Percentiles rank a stretch among this genome's conserved stretches.
Conservation (phyloP, 345 rosid genomes). For the Syzygium aromaticum region DNA sequence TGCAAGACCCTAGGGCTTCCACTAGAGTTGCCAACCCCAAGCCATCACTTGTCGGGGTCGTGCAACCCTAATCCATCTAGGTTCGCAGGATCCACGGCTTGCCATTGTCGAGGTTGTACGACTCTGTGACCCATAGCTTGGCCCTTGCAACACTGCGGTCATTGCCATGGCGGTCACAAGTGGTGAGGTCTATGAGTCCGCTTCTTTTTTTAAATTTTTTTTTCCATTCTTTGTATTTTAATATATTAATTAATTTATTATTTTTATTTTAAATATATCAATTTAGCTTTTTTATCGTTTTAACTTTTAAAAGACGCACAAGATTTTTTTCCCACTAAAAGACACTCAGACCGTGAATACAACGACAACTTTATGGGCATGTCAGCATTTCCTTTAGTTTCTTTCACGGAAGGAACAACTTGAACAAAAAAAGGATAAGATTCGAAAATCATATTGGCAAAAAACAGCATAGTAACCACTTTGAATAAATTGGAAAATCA, state of each 20-base stretch:
- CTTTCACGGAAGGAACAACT: not conserved
- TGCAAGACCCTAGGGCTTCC: not conserved
- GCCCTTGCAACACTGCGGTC: fast-evolving
- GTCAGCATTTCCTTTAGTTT: not conserved
- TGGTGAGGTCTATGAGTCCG: not conserved
- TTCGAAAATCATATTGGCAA: not conserved
- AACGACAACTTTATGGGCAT: not conserved
- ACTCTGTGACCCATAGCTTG: not conserved
- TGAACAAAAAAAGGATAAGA: not conserved
- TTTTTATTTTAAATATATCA: not conserved
- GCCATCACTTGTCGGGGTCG: not conserved
- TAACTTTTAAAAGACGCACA: not conserved
- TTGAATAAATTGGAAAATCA: not conserved
- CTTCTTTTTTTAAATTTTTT: fast-evolving
- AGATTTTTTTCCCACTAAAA: not conserved
- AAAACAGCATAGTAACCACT: not conserved
- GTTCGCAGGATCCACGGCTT: not conserved
- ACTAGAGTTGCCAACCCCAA: not conserved
- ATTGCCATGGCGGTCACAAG: not conserved
- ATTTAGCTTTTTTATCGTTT: not conserved
- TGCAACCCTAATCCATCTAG: not conserved
- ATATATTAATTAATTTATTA: not conserved
- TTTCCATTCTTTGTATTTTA: not conserved
- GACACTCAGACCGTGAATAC: not conserved
- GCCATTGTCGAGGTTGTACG: not conserved